Evolutionary conservation across 768 basidiomycete species (phyloP).

Genomic region (Pulveroboletus sp.): DNA sequence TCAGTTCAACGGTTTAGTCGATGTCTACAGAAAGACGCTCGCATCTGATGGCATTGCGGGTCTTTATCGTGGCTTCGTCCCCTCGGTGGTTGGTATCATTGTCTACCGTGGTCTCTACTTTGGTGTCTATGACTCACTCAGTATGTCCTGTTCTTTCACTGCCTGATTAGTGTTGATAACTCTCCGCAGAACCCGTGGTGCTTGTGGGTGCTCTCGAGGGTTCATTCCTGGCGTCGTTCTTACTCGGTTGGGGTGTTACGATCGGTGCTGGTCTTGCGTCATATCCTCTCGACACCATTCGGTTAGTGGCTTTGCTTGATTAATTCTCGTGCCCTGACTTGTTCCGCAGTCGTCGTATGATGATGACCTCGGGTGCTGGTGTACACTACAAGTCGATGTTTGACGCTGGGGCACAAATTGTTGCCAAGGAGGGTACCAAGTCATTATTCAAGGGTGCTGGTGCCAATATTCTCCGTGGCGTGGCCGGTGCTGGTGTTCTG

Average conservation of each 20-base stretch:
- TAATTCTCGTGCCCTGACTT: constrained; percentile 3
- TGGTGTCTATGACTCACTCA: constrained; percentile 93
- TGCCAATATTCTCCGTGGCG: constrained; percentile 95
- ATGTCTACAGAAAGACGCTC: constrained; percentile 96
- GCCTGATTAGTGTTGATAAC: constrained; percentile 24
- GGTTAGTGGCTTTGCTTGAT: constrained; percentile 35
- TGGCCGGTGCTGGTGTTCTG: constrained; percentile 99
- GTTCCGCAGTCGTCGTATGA: constrained; percentile 93
- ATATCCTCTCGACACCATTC: constrained; percentile 89
- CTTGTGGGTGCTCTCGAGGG: constrained; percentile 94
- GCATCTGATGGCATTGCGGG: constrained; percentile 97
- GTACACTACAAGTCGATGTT: constrained; percentile 99
- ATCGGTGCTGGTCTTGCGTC: constrained; percentile 99
- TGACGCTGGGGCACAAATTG: constrained; percentile 90
- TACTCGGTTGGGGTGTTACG: constrained; percentile 98
- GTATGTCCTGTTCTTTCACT: constrained; percentile 43
- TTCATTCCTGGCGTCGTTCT: constrained; percentile 95
- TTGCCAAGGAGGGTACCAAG: constrained; percentile 91
- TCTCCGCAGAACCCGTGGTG: constrained; percentile 80
- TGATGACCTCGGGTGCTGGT: constrained; percentile 98
- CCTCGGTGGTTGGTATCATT: constrained; percentile 98
- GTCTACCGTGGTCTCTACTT: constrained; percentile 99
- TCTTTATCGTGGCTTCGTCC: constrained; percentile 99
- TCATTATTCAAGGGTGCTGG: constrained; percentile 99
- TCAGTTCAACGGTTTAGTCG: constrained; percentile 98